Percentiles rank a stretch among this genome's conserved stretches.
Evolutionary conservation across 1,284 basidiomycete genomes (phyloP).

Genomic region (Leccinum fallax): DNA sequence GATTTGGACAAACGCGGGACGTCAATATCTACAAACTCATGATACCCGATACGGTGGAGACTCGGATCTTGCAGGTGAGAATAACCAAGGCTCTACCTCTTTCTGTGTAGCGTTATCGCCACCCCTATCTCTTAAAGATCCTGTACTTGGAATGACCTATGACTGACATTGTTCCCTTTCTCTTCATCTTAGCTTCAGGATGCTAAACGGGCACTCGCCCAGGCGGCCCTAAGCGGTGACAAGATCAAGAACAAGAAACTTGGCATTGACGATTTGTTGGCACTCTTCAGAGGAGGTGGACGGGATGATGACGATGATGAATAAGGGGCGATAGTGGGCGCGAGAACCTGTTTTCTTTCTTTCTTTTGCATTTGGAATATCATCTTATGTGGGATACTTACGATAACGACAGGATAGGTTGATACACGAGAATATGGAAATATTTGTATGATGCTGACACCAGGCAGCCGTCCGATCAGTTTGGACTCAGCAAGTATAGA

Average conservation of each 20-base stretch:
- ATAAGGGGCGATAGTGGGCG: slow-evolving; percentile 10
- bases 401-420: not conserved
- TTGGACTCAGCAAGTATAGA: not conserved
- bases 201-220: slow-evolving; percentile 83
- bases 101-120: not conserved
- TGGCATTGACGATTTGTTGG: slow-evolving; percentile 83
- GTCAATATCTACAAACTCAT: slow-evolving; percentile 95
- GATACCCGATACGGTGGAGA: slow-evolving; percentile 87
- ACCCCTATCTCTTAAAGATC: not conserved
- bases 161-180: slow-evolving; percentile 1
- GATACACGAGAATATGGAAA: not conserved
- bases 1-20: slow-evolving; percentile 83
- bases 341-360: not conserved
- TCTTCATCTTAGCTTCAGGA: slow-evolving; percentile 64
- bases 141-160: not conserved
- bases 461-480: not conserved
- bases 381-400: not conserved
- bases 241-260: slow-evolving; percentile 85
- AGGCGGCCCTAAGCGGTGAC: slow-evolving; percentile 86
- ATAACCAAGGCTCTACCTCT: not conserved
- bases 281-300: slow-evolving; percentile 65
- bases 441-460: not conserved
- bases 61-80: slow-evolving; percentile 74
- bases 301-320: slow-evolving; percentile 56
- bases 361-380: not conserved